Base-by-base conservation (phyloP, 2,329 filamentous ascomycete genomes). In the Calonectria montana region DNA sequence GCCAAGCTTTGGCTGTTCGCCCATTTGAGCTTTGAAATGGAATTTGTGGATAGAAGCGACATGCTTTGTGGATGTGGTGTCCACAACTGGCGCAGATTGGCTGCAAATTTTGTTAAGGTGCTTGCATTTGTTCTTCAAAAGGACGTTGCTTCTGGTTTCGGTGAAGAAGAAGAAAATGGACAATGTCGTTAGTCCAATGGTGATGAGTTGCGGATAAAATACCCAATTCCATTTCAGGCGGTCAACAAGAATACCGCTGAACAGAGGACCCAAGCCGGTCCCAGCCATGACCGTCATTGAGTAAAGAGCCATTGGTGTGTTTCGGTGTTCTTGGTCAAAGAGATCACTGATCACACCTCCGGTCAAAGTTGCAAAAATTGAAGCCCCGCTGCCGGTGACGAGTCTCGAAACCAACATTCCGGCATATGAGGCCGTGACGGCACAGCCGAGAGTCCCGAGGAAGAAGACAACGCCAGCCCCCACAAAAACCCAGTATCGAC, bases 251-350 rank as follows among this genome's bases (percentile, higher is more conserved):
- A 88, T 87, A 2, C 91, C 90, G 27, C 87, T 88, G 1, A 92
- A 78, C 7, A 93, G 71, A 0, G 91, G 91, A 0, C 92, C 92
- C 1, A 91, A 80, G 0, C 91, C 91, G 0, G 91, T 92, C 0
- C 92, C 92, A 16, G 90, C 86, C 5, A 94, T 83, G 0, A 91
- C 91, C 8, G 87, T 85, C 0, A 88, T 88, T 0, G 90, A 89
- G 80, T 93, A 94, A 1, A 93, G 79, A 0, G 91, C 88, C 92
- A 94, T 94, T 0, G 92, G 91, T 0, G 90, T 91, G 71, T 94
- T 94, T 15, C 92, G 86, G 47, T 92, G 87, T 69, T 90, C 82
- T 0, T 90, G 86, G 57, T 90, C 87, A 74, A 92, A 94, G 41
- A 94, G 89, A 68, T 94, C 92, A 61, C 89, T 89, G 4, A 94